phyloP scores from a whole-genome alignment of 805 yeast genomes.

The Ogataea corticis region DNA sequence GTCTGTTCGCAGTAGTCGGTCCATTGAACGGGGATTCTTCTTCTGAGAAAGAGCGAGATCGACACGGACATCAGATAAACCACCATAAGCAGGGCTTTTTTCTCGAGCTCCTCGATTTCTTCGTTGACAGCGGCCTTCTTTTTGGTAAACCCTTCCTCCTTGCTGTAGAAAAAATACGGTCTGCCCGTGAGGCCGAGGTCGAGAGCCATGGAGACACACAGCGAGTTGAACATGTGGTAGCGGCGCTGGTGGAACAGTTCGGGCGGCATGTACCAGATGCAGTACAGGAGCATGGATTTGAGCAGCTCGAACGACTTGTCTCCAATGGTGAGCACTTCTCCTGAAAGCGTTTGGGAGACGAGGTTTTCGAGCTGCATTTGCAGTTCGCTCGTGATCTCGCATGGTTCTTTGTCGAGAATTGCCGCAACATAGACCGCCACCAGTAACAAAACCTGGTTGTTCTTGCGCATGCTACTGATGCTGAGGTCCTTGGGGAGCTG shows the following conservation, averaged over 20 bases:
- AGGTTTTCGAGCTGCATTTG: constrained; percentile 53
- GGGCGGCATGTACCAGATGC: constrained; percentile 82
- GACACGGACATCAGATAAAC: constrained; percentile 64
- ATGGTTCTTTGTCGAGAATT: constrained; percentile 35
- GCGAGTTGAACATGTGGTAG: constrained; percentile 64
- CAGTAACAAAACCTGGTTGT: constrained; percentile 62
- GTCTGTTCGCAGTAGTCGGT: constrained; percentile 63
- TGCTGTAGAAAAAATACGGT: constrained; percentile 43
- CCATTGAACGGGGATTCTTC: constrained; percentile 65
- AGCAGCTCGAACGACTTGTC: constrained; percentile 68
- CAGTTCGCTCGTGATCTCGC: constrained; percentile 36
- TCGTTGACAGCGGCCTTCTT: constrained; percentile 38
- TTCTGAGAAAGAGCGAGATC: constrained; percentile 62
- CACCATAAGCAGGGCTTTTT: constrained; percentile 52
- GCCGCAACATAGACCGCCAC: constrained; percentile 65
- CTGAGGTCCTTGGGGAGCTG: constrained; percentile 45
- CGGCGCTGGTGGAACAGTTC: constrained; percentile 80
- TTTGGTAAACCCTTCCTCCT: constrained; percentile 41
- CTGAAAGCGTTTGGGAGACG: constrained; percentile 49
- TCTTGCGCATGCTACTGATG: constrained; percentile 47
- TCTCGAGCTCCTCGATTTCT: constrained; percentile 45
- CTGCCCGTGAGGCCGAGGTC: constrained; percentile 74
- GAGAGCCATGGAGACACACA: constrained; percentile 67
- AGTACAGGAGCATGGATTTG: constrained; percentile 57
- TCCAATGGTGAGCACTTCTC: constrained; percentile 69